phyloP scores from a whole-genome alignment of 139 green algal genomes.

The Edaphochlamys debaryana region DNA sequence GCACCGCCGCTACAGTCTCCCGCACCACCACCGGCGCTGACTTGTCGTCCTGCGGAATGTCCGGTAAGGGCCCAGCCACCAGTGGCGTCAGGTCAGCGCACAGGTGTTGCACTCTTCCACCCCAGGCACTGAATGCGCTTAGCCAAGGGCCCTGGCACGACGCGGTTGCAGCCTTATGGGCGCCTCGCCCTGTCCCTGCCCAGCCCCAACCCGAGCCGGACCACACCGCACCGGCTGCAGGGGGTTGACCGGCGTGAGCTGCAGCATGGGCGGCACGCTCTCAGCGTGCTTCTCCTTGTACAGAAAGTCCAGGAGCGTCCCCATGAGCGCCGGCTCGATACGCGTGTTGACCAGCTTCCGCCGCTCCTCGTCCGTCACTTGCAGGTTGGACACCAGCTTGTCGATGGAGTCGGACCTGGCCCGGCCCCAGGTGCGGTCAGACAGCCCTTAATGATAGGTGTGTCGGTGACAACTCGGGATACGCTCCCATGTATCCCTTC shows the following conservation, averaged over 20 bases:
- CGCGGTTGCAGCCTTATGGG: too few species aligned
- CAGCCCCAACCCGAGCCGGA: too few species aligned
- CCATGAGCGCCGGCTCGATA: conserved; percentile 62
- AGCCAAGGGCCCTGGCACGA: too few species aligned
- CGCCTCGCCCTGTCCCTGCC: too few species aligned
- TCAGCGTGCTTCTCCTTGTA: conserved; percentile 64
- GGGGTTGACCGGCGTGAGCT: conserved; percentile 37
- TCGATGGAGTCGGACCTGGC: conserved; percentile 51
- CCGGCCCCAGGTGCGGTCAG: too few species aligned
- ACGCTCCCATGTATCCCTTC: too few species aligned
- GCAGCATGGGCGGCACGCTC: conserved; percentile 66
- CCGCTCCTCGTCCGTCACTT: conserved; percentile 60
- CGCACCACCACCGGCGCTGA: conserved; percentile 27
- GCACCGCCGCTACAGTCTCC: conserved; percentile 63
- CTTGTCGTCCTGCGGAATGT: conserved; percentile 41
- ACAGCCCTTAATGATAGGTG: too few species aligned
- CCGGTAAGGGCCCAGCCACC: background rate
- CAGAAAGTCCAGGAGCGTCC: conserved; percentile 71
- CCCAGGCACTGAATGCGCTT: too few species aligned
- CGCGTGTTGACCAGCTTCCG: conserved; percentile 68
- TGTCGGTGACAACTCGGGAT: too few species aligned
- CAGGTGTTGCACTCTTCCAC: background rate
- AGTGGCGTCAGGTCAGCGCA: background rate
- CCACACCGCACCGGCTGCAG: conserved; percentile 28
- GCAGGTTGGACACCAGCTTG: conserved; percentile 57